Percentiles rank a stretch among this genome's conserved stretches.
phyloP scores from a whole-genome alignment of 2,329 filamentous ascomycete genomes.

The Penicillium sp. region DNA sequence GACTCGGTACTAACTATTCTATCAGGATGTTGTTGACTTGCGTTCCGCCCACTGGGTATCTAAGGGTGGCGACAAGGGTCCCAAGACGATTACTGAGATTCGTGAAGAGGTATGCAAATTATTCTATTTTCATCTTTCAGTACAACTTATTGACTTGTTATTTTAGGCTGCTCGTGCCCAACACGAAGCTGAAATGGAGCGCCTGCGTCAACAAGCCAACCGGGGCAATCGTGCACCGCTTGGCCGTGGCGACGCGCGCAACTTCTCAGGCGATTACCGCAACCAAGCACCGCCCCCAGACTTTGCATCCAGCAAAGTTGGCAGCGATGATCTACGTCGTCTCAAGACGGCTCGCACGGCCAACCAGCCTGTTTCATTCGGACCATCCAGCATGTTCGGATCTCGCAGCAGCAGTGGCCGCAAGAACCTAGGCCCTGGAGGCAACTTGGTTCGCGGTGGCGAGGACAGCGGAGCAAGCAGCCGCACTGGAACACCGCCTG shows the following conservation, averaged over 20 bases:
- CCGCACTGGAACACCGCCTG: conserved; percentile 80
- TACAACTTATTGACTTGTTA: neutral
- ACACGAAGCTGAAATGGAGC: conserved; percentile 72
- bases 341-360: conserved; percentile 61
- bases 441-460: conserved; percentile 66
- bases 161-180: conserved; percentile 64
- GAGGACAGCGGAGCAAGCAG: conserved; percentile 87
- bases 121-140: neutral
- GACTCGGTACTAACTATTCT: conserved; percentile 5
- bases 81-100: conserved; percentile 93
- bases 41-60: conserved; percentile 73
- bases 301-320: conserved; percentile 73
- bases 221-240: conserved; percentile 66
- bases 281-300: conserved; percentile 65
- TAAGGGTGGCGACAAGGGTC: conserved; percentile 88
- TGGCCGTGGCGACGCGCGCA: conserved; percentile 82
- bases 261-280: conserved; percentile 69
- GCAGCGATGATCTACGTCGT: conserved; percentile 84
- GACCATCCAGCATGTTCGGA: conserved; percentile 80
- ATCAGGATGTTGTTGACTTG: conserved; percentile 75
- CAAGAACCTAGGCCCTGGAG: conserved; percentile 65
- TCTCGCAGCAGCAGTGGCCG: conserved; percentile 90
- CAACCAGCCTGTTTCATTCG: conserved; percentile 64
- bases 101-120: conserved; percentile 63
- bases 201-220: conserved; percentile 46